Evolutionary conservation across 2,329 filamentous ascomycete genomes (phyloP), one percentile per base, ranked within the genome.

Genomic region (Curvularia sp.): DNA sequence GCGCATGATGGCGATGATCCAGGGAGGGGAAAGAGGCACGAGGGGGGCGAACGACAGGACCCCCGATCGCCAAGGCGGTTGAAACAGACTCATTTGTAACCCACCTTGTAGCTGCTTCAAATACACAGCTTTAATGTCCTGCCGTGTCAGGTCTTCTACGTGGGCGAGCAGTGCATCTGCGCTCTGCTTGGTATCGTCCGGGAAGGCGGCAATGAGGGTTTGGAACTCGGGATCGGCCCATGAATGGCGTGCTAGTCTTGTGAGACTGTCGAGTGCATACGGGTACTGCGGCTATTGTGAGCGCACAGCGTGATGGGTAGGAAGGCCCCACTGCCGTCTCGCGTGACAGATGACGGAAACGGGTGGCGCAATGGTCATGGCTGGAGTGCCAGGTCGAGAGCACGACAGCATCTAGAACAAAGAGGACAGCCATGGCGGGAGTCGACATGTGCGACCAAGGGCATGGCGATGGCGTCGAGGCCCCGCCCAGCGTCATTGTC

Each of bases 81-180:
- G 59, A 69, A 61, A 59, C 43, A 50, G 57, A 43, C 30, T 57
- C 12, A 54, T 59, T 58, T 53, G 51, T 59, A 53, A 68, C 72
- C 65, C 59, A 77, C 73, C 74, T 79, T 95, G 91, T 42, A 94
- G 85, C 57, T 86, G 86, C 80, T 95, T 95, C 63, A 93, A 82
- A 76, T 92, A 93, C 41, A 89, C 80, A 59, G 87, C 82, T 78
- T 94, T 95, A 71, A 92, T 82, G 73, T 95, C 91, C 61, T 83
- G 84, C 59, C 82, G 80, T 69, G 91, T 89, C 62, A 94, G 83
- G 70, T 92, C 87, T 64, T 84, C 80, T 59, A 92, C 87, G 76
- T 93, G 90, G 13, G 84, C 81, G 64, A 86, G 81, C 56, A 94
- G 82, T 21, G 84, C 83, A 21, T 80, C 78, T 47, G 85, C 86